Conservation (phyloP, 108 stramenopile genomes). For the Stephanodiscus triporus region DNA sequence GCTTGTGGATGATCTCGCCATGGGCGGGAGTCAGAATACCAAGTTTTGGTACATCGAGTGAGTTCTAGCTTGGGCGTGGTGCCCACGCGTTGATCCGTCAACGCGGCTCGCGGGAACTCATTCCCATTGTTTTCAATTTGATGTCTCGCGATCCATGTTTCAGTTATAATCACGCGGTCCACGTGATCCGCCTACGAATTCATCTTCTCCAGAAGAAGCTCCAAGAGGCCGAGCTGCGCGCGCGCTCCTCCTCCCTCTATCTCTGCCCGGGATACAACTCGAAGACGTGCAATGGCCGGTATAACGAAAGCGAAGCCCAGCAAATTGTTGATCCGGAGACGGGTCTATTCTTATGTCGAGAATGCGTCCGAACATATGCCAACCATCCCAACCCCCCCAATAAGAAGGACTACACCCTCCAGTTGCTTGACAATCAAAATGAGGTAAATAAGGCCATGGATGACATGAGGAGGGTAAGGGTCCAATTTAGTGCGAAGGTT, state of each 20-base stretch:
- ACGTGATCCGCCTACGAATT: conserved; percentile 82
- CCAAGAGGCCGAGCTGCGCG: conserved; percentile 69
- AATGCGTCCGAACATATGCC: conserved; percentile 66
- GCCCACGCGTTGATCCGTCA: not conserved
- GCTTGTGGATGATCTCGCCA: conserved; percentile 85
- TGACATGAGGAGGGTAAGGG: conserved; percentile 70
- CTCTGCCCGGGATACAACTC: conserved; percentile 81
- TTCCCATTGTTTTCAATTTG: not conserved
- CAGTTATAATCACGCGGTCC: conserved; percentile 74
- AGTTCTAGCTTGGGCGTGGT: not conserved
- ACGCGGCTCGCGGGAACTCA: too few relatives aligned
- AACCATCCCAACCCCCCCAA: conserved; percentile 76
- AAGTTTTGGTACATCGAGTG: conserved; percentile 85
- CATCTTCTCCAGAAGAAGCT: conserved; percentile 77
- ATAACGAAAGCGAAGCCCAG: conserved; percentile 85
- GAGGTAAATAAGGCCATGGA: conserved; percentile 78
- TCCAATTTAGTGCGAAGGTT: conserved; percentile 80
- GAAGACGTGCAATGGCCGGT: conserved; percentile 84
- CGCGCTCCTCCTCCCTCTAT: conserved; percentile 74
- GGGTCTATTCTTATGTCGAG: conserved; percentile 85
- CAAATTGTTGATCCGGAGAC: conserved; percentile 74
- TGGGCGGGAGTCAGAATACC: conserved; percentile 86
- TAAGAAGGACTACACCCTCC: conserved; percentile 65
- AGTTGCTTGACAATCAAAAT: conserved; percentile 79
- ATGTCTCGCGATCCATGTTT: not conserved